Conservation (phyloP, 176 grass and related monocot genomes). For the Triticum urartu region DNA sequence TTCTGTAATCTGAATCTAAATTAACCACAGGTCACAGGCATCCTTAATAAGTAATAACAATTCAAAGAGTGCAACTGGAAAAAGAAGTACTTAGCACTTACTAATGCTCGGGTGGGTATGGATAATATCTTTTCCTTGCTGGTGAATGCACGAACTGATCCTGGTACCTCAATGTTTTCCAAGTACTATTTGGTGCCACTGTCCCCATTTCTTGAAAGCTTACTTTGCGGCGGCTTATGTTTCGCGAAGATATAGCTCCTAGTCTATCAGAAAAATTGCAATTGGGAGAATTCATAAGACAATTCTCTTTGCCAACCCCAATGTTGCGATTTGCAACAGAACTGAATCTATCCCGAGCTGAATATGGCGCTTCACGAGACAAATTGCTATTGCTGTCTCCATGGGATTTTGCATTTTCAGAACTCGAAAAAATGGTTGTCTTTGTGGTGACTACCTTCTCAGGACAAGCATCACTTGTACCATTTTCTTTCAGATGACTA, state of each 20-base stretch:
- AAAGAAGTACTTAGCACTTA: slow-evolving; percentile 36
- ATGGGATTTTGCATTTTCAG: slow-evolving; percentile 15
- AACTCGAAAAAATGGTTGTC: not conserved
- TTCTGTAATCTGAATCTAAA: not conserved
- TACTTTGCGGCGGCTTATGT: slow-evolving; percentile 3
- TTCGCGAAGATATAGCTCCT: slow-evolving; percentile 30
- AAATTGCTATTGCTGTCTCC: not conserved
- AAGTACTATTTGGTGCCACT: not conserved
- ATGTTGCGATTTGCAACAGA: slow-evolving; percentile 15
- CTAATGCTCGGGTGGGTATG: slow-evolving; percentile 27
- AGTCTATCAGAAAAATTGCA: slow-evolving; percentile 9
- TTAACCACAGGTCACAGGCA: not conserved
- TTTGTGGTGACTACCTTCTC: slow-evolving; percentile 16
- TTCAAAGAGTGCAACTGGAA: not conserved
- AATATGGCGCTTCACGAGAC: slow-evolving; percentile 20
- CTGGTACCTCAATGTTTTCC: slow-evolving; percentile 12
- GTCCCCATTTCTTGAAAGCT: not conserved
- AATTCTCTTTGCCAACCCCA: slow-evolving; percentile 6
- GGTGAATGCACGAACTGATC: slow-evolving; percentile 24
- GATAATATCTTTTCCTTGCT: slow-evolving; percentile 27
- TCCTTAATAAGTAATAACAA: not conserved
- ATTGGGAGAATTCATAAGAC: slow-evolving; percentile 5
- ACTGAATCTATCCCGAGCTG: slow-evolving; percentile 17
- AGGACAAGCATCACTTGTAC: not conserved
- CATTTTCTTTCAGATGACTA: slow-evolving; percentile 8